Evolutionary conservation across 345 rosid species (phyloP), one percentile per base, ranked within the genome.

Genomic region (Leavenworthia alabamica): DNA sequence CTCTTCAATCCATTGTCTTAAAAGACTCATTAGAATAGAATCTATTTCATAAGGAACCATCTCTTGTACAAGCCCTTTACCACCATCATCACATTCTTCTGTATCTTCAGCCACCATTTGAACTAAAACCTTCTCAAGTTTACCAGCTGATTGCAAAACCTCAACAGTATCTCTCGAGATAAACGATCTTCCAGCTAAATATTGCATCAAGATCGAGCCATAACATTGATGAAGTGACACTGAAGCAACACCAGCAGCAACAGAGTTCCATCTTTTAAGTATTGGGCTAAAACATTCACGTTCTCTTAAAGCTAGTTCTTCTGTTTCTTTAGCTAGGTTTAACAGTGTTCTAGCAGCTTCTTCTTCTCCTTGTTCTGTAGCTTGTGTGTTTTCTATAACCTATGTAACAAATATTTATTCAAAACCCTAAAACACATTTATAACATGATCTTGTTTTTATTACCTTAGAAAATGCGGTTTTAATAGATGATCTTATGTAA

Each of bases 41-140:
- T 89, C 94, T 11, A 87, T 84, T 66, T 93, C 97, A 22, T 82
- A 93, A 0, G 97, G 99, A 33, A 72, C 71, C 97, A 93, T 93
- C 72, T 93, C 86, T 63, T 83, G 66, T 20, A 93, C 83, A 9
- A 89, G 81, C 3, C 74, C 75, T 55, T 81, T 86, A 20, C 97
- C 99, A 45, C 99, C 97, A 46, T 87, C 97, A 56, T 92, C 91
- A 15, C 81, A 81, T 20, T 86, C 99, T 13, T 54, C 84, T 0
- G 96, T 69, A 70, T 92, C 95, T 66, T 93, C 91, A 43, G 82
- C 95, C 60, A 89, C 86, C 95, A 93, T 83, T 52, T 89, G 93
- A 24, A 84, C 90, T 61, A 89, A 72, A 33, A 81, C 62, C 46
- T 93, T 93, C 63, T 93, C 99, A 2, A 93, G 89, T 77, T 77